phyloP scores from a whole-genome alignment of 345 rosid species.

The Lepidium aucheri region DNA sequence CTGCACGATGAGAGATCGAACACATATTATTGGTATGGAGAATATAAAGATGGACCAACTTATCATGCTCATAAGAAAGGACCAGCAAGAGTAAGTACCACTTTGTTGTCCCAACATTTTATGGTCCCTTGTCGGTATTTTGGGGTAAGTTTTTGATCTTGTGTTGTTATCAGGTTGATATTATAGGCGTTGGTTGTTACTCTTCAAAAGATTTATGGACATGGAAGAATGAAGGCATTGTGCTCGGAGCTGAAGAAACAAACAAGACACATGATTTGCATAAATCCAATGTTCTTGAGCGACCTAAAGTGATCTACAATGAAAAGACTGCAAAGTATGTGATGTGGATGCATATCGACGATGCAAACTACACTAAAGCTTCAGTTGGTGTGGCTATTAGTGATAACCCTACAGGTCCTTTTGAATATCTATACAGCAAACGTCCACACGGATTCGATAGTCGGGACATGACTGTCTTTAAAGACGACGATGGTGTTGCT shows the following conservation, averaged over 20 bases:
- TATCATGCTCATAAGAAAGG: slow-evolving; percentile 69
- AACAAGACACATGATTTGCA: slow-evolving; percentile 72
- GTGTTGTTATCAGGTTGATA: slow-evolving; percentile 58
- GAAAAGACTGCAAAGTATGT: slow-evolving; percentile 64
- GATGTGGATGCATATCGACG: slow-evolving; percentile 99
- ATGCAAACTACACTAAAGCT: slow-evolving; percentile 90
- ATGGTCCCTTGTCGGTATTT: not conserved
- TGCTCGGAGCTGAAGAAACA: slow-evolving; percentile 59
- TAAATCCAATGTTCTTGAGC: slow-evolving; percentile 80
- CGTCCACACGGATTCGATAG: slow-evolving; percentile 82
- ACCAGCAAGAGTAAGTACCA: slow-evolving; percentile 66
- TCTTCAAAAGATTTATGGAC: slow-evolving; percentile 89
- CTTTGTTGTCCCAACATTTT: not conserved
- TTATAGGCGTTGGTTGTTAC: slow-evolving; percentile 93
- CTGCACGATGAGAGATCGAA: slow-evolving; percentile 47
- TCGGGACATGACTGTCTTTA: slow-evolving; percentile 93
- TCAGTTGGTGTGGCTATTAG: slow-evolving; percentile 74
- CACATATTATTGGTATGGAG: slow-evolving; percentile 89
- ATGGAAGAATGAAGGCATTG: slow-evolving; percentile 91
- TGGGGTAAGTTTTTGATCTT: not conserved
- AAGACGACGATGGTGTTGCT: slow-evolving; percentile 71
- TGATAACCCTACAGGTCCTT: slow-evolving; percentile 74
- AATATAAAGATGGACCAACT: slow-evolving; percentile 90
- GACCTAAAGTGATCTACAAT: slow-evolving; percentile 89
- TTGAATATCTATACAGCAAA: slow-evolving; percentile 61